A percentile compares a stretch with the other conserved stretches of the same genome.
Conservation (phyloP, 305 asterid genomes). For the Fraxinus paxiana region DNA sequence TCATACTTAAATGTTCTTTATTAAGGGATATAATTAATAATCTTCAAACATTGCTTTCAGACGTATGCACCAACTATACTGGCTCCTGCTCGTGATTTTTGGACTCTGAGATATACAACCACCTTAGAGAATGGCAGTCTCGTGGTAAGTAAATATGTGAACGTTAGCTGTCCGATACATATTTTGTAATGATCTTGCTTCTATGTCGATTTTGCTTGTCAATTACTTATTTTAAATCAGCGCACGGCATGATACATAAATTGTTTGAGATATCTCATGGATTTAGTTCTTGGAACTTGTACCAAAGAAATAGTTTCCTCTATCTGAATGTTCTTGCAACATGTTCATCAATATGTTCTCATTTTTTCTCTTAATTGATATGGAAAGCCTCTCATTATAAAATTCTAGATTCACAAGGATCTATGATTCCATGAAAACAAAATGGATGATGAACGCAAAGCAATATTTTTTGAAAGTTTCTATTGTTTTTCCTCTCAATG, state of each 20-base stretch:
- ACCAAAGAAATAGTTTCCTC: neutral
- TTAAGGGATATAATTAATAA: neutral
- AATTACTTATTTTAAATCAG: neutral
- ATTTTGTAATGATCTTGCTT: neutral
- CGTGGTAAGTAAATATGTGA: conserved; percentile 53
- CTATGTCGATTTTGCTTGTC: neutral
- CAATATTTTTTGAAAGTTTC: neutral
- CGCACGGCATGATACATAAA: neutral
- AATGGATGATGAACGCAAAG: neutral
- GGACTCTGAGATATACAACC: conserved; percentile 93
- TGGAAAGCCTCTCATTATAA: neutral
- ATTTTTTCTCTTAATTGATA: neutral
- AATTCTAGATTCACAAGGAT: neutral
- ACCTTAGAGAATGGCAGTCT: conserved; percentile 78
- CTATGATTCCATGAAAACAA: neutral
- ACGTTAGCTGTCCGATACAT: neutral
- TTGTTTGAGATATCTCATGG: neutral
- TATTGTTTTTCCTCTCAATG: neutral
- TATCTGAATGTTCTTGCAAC: neutral
- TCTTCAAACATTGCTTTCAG: conserved; percentile 36
- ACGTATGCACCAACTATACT: conserved; percentile 85
- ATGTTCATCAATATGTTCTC: neutral
- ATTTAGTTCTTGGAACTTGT: neutral
- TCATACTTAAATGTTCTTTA: neutral
- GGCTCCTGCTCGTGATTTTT: conserved; percentile 92